Base-by-base conservation (phyloP, 352 stramenopile genomes). In the Aphanomyces astaci region DNA sequence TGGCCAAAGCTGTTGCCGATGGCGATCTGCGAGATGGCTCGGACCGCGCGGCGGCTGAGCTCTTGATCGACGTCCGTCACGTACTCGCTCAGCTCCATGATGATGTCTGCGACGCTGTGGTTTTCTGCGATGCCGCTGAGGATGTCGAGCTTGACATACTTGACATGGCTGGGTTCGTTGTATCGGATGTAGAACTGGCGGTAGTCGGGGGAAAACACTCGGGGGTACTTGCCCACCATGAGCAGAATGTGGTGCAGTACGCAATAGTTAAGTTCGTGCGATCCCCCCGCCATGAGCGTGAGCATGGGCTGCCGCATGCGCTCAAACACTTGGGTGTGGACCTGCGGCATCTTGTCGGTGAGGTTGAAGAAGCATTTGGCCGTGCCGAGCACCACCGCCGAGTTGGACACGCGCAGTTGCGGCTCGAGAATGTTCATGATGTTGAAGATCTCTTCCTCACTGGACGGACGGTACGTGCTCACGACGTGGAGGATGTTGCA, bases 401-500 rank as follows among this genome's bases (percentile, higher is more conserved):
- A 96, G 79, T 98, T 99, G 46, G 89, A 96, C 17, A 97, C 97
- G 39, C 94, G 82, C 33, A 99, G 82, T 59, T 96, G 97, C 62
- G 94, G 89, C 82, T 99, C 96, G 22, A 97, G 75, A 22, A 91
- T 90, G 76, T 98, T 98, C 97, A 99, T 99, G 70, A 99, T 99
- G 68, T 92, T 94, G 75, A 98, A 99, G 0, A 90, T 89, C 74
- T 99, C 96, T 39, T 98, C 91, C 32, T 99, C 92, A 49, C 88
- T 89, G 28, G 79, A 82, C 15, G 97, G 94, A 75, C 96, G 95
- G 84, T 99, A 99, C 63, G 89, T 80, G 62, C 88, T 81, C 40
- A 97, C 84, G 45, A 99, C 86, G 64, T 98, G 81, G 51, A 99
- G 81, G 10, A 99, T 94, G 75, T 97, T 91, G 64, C 96, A 96